Percentiles rank a stretch among this genome's conserved stretches.
Conservation (phyloP, 495 filamentous ascomycete genomes). For the Diplogelasinospora grovesii region DNA sequence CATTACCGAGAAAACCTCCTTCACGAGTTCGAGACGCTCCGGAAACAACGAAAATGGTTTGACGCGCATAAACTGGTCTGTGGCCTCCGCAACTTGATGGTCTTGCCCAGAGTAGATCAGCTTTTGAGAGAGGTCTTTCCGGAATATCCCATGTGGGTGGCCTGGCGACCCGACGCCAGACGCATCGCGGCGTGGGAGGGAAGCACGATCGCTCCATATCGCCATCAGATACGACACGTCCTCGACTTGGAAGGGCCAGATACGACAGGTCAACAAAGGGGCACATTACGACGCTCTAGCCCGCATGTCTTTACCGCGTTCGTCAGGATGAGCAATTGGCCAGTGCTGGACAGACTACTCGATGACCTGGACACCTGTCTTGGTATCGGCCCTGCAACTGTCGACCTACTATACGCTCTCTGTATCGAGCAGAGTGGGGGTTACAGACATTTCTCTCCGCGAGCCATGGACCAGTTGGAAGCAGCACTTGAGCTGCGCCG, state of each 20-base stretch:
- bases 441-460: conserved; percentile 1
- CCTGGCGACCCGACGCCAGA: conserved; percentile 7
- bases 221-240: not conserved
- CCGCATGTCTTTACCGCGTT: conserved; percentile 4
- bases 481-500: conserved; percentile 3
- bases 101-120: conserved; percentile 6
- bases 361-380: conserved; percentile 8
- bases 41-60: conserved; percentile 4
- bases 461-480: conserved; percentile 7
- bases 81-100: conserved; percentile 4
- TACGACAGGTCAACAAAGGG: conserved; percentile 10
- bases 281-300: conserved; percentile 10
- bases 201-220: not conserved
- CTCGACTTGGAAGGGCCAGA: conserved; percentile 15
- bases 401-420: conserved; percentile 6
- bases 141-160: conserved; percentile 13
- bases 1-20: conserved; percentile 10
- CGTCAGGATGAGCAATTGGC: conserved; percentile 5
- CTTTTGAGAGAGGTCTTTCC: conserved; percentile 10
- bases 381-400: not conserved
- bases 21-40: not conserved
- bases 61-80: conserved; percentile 11
- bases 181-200: conserved; percentile 11
- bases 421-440: conserved; percentile 4
- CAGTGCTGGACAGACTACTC: conserved; percentile 11